Evolutionary conservation across 352 stramenopile species (phyloP).

Genomic region (Pythium folliculosum): DNA sequence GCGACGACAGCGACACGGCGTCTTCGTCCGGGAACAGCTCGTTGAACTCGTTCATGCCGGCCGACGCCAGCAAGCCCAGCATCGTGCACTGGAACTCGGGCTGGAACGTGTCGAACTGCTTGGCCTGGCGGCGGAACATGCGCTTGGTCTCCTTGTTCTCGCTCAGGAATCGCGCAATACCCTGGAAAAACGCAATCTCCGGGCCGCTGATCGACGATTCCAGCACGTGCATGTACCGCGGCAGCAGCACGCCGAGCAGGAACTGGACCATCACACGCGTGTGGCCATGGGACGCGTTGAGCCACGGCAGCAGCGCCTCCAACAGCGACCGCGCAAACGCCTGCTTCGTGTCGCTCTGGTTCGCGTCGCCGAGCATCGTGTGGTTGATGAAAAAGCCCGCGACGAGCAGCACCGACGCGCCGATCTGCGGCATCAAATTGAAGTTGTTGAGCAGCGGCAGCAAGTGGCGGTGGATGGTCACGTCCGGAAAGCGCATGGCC

Average conservation of each 20-base stretch:
- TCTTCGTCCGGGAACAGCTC: slow-evolving; percentile 70
- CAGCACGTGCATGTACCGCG: slow-evolving; percentile 48
- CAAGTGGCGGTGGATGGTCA: slow-evolving; percentile 42
- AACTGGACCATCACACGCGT: slow-evolving; percentile 82
- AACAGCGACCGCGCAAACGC: slow-evolving; percentile 33
- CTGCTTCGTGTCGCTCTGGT: slow-evolving; percentile 31
- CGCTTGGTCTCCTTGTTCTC: slow-evolving; percentile 85
- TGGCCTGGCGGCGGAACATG: slow-evolving; percentile 74
- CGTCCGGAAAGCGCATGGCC: slow-evolving; percentile 45
- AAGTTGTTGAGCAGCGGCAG: slow-evolving; percentile 65
- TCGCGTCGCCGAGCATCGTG: slow-evolving; percentile 11
- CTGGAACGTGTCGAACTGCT: slow-evolving; percentile 59
- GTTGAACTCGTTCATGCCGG: slow-evolving; percentile 73
- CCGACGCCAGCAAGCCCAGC: slow-evolving; percentile 59
- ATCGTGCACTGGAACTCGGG: slow-evolving; percentile 76
- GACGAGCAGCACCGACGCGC: slow-evolving; percentile 64
- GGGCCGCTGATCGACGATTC: slow-evolving; percentile 1
- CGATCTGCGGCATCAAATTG: slow-evolving; percentile 76
- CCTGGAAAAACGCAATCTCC: slow-evolving; percentile 47
- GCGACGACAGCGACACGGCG: slow-evolving; percentile 43
- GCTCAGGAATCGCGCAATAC: slow-evolving; percentile 63
- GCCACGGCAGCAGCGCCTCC: slow-evolving; percentile 68
- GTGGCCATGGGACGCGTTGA: slow-evolving; percentile 81
- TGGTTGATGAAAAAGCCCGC: slow-evolving; percentile 33
- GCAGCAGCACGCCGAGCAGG: slow-evolving; percentile 62